These are phyloP conservation scores for Collybiopsis luxurians DNA, from an alignment of 768 basidiomycete species.

Conservation along the genomic window DNA sequence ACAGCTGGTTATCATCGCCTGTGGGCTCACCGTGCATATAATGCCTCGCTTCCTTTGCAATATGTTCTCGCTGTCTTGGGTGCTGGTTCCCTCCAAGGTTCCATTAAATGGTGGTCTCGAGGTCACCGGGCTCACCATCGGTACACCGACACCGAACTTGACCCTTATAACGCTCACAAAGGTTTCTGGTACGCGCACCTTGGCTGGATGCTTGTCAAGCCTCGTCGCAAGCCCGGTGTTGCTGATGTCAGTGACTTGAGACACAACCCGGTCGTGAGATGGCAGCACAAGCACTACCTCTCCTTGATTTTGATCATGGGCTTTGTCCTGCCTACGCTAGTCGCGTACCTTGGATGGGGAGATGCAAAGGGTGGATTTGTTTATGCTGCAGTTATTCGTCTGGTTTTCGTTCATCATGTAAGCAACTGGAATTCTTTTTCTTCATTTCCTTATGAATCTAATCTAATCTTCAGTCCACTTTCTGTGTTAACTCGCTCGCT, in stretches of 20 bases:
- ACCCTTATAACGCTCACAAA: conserved; percentile 92
- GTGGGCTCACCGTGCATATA: conserved; percentile 96
- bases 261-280: conserved; percentile 75
- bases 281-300: conserved; percentile 86
- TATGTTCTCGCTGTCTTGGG: conserved; percentile 83
- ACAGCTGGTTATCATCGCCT: conserved; percentile 96
- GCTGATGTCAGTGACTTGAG: conserved; percentile 87
- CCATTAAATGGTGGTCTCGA: conserved; percentile 98
- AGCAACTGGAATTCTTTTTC: conserved; percentile 25
- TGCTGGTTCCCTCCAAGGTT: conserved; percentile 92
- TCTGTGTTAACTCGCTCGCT: conserved; percentile 95
- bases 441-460: neutral
- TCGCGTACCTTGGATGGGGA: conserved; percentile 81
- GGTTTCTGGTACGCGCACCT: conserved; percentile 87
- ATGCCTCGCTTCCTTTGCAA: conserved; percentile 83
- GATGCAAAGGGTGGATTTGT: conserved; percentile 86
- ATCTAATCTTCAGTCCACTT: conserved; percentile 76
- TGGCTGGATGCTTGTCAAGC: conserved; percentile 93
- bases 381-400: conserved; percentile 76
- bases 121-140: conserved; percentile 92
- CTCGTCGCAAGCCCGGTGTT: conserved; percentile 83
- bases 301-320: conserved; percentile 67
- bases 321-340: conserved; percentile 68
- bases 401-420: conserved; percentile 88
- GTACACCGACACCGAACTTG: conserved; percentile 95